phyloP scores from a whole-genome alignment of 257 asterid species.

The Gynochthodes officinalis region DNA sequence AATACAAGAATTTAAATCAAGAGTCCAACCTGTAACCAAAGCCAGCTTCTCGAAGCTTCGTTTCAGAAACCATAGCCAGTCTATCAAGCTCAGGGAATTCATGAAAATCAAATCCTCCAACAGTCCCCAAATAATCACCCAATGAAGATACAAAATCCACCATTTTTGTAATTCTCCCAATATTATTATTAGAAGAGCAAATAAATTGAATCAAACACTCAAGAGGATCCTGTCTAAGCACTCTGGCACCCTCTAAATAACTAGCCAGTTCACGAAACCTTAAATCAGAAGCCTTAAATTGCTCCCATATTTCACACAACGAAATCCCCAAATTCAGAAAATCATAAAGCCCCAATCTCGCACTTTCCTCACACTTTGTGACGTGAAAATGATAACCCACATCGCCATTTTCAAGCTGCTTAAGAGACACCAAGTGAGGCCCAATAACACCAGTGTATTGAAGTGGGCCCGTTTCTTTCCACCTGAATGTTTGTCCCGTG shows the following conservation, averaged over 20 bases:
- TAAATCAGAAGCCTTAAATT: constrained; percentile 62
- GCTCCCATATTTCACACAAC: constrained; percentile 63
- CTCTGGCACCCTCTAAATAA: constrained; percentile 86
- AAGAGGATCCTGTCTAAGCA: constrained; percentile 82
- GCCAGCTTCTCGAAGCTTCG: constrained; percentile 83
- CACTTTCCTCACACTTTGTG: constrained; percentile 35
- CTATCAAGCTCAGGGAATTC: constrained; percentile 69
- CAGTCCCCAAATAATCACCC: constrained; percentile 70
- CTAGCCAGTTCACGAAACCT: constrained; percentile 71
- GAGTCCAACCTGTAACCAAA: constrained; percentile 75
- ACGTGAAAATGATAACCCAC: constrained; percentile 54
- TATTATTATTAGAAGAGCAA: constrained; percentile 92
- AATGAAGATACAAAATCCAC: constrained; percentile 75
- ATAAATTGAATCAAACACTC: constrained; percentile 91
- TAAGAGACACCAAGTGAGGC: constrained; percentile 69
- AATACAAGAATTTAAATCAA: constrained; percentile 10
- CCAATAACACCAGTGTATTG: constrained; percentile 81
- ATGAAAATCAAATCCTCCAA: constrained; percentile 61
- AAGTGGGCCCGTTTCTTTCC: constrained; percentile 71
- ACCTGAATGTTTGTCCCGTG: constrained; percentile 94
- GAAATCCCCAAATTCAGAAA: constrained; percentile 75
- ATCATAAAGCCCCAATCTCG: constrained; percentile 51
- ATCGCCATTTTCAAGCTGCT: constrained; percentile 57
- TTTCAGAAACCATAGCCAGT: constrained; percentile 63
- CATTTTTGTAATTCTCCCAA: constrained; percentile 82